Conservation (phyloP, 495 filamentous ascomycete genomes). For the Penicillium egyptiacum region DNA sequence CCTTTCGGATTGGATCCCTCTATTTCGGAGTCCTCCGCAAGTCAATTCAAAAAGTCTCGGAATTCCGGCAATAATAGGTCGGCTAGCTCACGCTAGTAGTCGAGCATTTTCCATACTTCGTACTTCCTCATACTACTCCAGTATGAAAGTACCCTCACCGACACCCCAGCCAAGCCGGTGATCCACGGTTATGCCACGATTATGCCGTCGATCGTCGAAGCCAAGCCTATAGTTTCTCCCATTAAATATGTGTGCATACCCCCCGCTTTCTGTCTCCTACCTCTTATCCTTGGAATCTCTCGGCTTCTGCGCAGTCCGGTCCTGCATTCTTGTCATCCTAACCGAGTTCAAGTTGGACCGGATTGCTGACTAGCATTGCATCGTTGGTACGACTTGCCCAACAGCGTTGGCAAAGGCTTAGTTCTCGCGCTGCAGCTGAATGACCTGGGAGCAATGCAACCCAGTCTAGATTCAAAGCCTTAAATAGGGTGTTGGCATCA, state of each 20-base stretch:
- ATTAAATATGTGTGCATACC: not conserved
- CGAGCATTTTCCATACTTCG: not conserved
- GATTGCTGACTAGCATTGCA: constrained; percentile 4
- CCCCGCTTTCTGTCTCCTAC: not conserved
- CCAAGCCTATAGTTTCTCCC: constrained; percentile 7
- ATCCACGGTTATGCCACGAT: not conserved
- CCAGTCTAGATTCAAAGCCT: constrained; percentile 3
- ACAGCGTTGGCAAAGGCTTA: constrained; percentile 30
- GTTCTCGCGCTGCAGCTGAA: constrained; percentile 4
- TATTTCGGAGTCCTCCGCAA: no score
- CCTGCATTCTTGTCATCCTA: constrained; percentile 14
- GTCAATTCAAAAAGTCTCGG: no score
- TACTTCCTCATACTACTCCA: not conserved
- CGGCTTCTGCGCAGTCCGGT: constrained; percentile 1
- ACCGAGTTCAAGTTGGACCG: not conserved
- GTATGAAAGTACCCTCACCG: constrained; percentile 6
- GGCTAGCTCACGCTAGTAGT: no score
- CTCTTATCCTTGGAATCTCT: not conserved
- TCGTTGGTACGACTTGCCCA: constrained; percentile 7
- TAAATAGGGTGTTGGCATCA: not conserved
- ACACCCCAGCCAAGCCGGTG: constrained; percentile 10
- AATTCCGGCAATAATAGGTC: no score
- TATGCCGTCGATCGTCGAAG: constrained; percentile 5
- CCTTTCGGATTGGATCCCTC: not conserved
- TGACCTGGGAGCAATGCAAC: not conserved